Conservation (phyloP, 1,284 basidiomycete species). For the Spongispora temasekensis region DNA sequence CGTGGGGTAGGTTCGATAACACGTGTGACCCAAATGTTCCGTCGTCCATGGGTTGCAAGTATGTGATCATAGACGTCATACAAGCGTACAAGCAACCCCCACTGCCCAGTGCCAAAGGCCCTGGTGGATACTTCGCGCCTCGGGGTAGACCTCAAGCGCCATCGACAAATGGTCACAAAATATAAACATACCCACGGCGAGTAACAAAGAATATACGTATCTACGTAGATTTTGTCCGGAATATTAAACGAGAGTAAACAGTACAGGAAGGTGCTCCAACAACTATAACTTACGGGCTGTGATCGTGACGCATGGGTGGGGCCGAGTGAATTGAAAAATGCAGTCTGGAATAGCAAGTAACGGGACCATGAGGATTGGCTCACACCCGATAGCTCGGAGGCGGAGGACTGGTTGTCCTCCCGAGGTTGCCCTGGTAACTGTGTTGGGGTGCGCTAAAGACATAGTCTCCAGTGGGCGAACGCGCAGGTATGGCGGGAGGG, state of each 20-base stretch:
- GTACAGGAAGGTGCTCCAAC: constrained; percentile 14
- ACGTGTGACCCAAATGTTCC: too few relatives aligned
- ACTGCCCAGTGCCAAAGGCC: too few relatives aligned
- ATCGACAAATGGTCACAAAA: too few relatives aligned
- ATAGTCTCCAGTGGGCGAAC: constrained; percentile 19
- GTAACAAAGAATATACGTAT: not conserved
- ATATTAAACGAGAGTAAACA: constrained; percentile 3
- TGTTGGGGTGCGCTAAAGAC: constrained; percentile 26
- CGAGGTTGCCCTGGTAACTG: constrained; percentile 20
- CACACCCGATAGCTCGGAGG: constrained; percentile 25
- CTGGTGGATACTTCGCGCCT: too few relatives aligned
- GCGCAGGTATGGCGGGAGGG: constrained; percentile 13
- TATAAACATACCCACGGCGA: too few relatives aligned
- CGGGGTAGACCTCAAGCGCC: too few relatives aligned
- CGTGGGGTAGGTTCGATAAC: too few relatives aligned
- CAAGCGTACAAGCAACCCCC: too few relatives aligned
- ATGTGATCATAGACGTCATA: too few relatives aligned
- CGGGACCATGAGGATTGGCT: too few relatives aligned
- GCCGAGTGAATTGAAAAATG: not conserved
- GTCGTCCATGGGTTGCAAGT: too few relatives aligned
- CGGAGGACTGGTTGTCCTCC: constrained; percentile 17
- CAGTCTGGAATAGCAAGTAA: not conserved
- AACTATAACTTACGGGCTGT: constrained; percentile 23
- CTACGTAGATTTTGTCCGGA: constrained; percentile 2
- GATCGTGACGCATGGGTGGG: too few relatives aligned